Evolutionary conservation across 768 basidiomycete species (phyloP).

Genomic region (Rhizopogon roseolus): DNA sequence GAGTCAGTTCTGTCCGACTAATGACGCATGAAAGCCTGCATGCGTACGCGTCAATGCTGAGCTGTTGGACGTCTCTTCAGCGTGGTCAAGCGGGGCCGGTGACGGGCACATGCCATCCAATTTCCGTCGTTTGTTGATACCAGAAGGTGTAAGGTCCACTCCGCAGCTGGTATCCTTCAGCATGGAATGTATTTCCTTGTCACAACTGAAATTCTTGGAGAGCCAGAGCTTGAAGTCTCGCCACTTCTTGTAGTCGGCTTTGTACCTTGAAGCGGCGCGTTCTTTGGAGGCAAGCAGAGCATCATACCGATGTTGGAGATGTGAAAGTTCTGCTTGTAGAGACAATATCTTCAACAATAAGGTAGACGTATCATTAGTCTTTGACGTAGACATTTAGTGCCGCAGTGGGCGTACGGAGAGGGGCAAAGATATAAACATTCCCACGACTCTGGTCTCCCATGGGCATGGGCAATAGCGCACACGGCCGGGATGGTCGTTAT

Average conservation of each 20-base stretch:
- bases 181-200: constrained; percentile 20
- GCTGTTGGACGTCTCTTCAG: background rate
- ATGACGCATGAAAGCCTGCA: background rate
- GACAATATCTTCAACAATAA: constrained; percentile 3
- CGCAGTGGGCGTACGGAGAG: no score
- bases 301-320: constrained; percentile 40
- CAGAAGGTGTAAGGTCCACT: constrained; percentile 14
- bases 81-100: constrained; percentile 1
- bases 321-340: constrained; percentile 27
- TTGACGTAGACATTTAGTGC: background rate
- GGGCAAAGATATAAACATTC: no score
- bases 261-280: constrained; percentile 42
- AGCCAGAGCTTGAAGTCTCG: constrained; percentile 39
- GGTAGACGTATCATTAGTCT: background rate
- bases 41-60: background rate
- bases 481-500: no score
- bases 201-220: constrained; percentile 28
- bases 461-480: no score
- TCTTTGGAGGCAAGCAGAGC: constrained; percentile 38
- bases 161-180: constrained; percentile 26
- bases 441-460: no score
- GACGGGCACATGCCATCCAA: constrained; percentile 16
- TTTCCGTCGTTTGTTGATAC: constrained; percentile 23
- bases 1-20: background rate
- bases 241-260: constrained; percentile 52